phyloP scores from a whole-genome alignment of 2,329 filamentous ascomycete species.

The Talaromyces sp. region DNA sequence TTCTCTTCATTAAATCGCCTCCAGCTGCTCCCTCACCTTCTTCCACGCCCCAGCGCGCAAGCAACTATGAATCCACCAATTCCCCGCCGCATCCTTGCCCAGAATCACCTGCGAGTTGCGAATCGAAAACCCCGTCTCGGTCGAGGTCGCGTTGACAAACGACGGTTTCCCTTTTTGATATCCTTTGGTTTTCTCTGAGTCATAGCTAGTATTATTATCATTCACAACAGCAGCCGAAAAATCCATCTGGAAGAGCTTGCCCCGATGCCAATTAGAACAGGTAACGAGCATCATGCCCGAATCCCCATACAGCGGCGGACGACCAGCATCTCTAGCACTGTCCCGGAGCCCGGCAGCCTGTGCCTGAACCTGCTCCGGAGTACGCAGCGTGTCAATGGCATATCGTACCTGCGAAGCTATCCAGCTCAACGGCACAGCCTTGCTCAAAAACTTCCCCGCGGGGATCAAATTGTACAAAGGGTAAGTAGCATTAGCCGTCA shows the following conservation, averaged over 20 bases:
- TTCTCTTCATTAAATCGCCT: neutral
- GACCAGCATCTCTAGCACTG: slow-evolving; percentile 6
- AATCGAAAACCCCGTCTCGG: slow-evolving; percentile 10
- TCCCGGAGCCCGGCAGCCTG: slow-evolving; percentile 10
- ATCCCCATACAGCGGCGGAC: slow-evolving; percentile 31
- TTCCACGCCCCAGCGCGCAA: slow-evolving; percentile 20
- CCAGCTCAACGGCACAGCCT: slow-evolving; percentile 8
- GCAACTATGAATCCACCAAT: slow-evolving; percentile 26
- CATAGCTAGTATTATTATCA: neutral
- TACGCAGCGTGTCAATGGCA: slow-evolving; percentile 17
- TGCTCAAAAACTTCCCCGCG: slow-evolving; percentile 6
- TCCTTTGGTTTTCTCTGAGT: neutral
- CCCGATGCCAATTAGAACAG: slow-evolving; percentile 39
- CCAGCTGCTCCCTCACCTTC: slow-evolving; percentile 15
- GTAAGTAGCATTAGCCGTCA: slow-evolving; percentile 19
- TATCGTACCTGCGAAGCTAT: slow-evolving; percentile 13
- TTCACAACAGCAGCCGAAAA: slow-evolving; percentile 27
- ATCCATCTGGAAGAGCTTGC: slow-evolving; percentile 33
- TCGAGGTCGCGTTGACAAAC: neutral
- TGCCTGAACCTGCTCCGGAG: slow-evolving; percentile 17
- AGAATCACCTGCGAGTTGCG: slow-evolving; percentile 20
- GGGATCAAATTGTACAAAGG: slow-evolving; percentile 1
- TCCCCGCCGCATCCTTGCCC: slow-evolving; percentile 28
- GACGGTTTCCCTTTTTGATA: slow-evolving; percentile 10
- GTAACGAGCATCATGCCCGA: slow-evolving; percentile 28